Evolutionary conservation across 2,329 filamentous ascomycete genomes (phyloP), one percentile per base, ranked within the genome.

Genomic region (Fusarium pseudonygamai): DNA sequence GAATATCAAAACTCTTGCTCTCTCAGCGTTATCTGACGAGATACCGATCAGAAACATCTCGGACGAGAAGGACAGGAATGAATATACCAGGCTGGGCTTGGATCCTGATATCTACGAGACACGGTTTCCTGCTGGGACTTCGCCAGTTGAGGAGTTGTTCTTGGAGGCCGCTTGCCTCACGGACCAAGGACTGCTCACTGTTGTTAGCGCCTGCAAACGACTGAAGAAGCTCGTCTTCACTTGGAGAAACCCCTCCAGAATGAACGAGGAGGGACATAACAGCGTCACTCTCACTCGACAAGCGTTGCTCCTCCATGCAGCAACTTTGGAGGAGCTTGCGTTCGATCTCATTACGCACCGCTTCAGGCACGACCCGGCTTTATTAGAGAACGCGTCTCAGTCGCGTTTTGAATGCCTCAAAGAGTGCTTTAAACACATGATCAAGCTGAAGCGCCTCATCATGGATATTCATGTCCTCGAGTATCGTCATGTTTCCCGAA

Each of bases 21-120:
- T 43, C 7, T 30, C 47, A 16, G 3, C 9, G 0, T 32, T 60
- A 0, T 24, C 6, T 6, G 37, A 32, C 4, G 2, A 12, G 2
- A 8, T 7, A 18, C 22, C n/a, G 4, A 2, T 55, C 3, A 37
- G 10, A 14, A 30, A 2, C 24, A 30, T 32, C 6, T 7, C 1
- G 0, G 3, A 55, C 2, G 26, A 30, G 20, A 10, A 40, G 22
- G 26, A 30, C 7, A 3, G 3, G 9, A 3, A 13, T 28, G n/a
- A 20, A 15, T 5, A n/a, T 22, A 2, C 3, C 2, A 6, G 3
- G 7, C 15, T 45, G 10, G 4, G 30, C 11, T 24, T 30, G 7
- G 13, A 46, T 12, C 16, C 22, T 30, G 39, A 32, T 4, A 4
- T 36, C 0, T 32, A 46, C 6, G 24, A 58, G 15, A 28, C 53